Evolutionary conservation across 2,329 filamentous ascomycete genomes (phyloP), one percentile per base, ranked within the genome.

Genomic region (Pseudopyricularia cyperi): DNA sequence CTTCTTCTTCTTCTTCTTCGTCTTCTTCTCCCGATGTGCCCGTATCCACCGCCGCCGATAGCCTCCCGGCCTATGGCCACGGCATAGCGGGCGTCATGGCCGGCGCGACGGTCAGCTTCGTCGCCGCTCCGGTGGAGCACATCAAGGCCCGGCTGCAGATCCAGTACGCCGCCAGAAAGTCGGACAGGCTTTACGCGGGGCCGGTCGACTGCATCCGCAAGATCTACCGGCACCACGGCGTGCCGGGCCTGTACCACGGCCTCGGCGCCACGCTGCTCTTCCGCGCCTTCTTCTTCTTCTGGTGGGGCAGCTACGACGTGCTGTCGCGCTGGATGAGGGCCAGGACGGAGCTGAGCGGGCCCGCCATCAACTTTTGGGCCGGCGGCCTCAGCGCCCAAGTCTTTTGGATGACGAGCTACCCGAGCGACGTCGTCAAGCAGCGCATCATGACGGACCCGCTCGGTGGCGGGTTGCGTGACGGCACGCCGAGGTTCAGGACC

Each of bases 301-400:
- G 90, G 90, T 98, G 93, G 93, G 83, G 83, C n/a, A 86, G 82
- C 55, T 98, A 98, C 71, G 91, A 96, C 61, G 60, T 95, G 30
- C 77, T 97, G 59, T 87, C 87, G 5, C 75, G 80, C 22, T 69
- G 75, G 54, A 71, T 97, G 63, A 72, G 78, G 52, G 67, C 78
- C 17, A 72, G 81, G 60, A 95, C 90, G 2, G 68, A 60, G 12
- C 70, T 96, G 52, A 85, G 85, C 52, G 80, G 81, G 0, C 89
- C 93, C 0, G 83, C 83, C 1, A 76, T 97, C 62, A 97, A 97
- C 65, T 98, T 98, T 71, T 97, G 91, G 91, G 91, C 93, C 0
- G 93, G 93, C 3, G 93, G 93, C 0, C 70, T 97, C 50, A 90
- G 85, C 48, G 93, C 93, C 0, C 93, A 98, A 24, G 71, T 95